These are phyloP conservation scores for Fusarium irregulare DNA, from an alignment of 2,329 filamentous ascomycete genomes.

Conservation along the genomic window DNA sequence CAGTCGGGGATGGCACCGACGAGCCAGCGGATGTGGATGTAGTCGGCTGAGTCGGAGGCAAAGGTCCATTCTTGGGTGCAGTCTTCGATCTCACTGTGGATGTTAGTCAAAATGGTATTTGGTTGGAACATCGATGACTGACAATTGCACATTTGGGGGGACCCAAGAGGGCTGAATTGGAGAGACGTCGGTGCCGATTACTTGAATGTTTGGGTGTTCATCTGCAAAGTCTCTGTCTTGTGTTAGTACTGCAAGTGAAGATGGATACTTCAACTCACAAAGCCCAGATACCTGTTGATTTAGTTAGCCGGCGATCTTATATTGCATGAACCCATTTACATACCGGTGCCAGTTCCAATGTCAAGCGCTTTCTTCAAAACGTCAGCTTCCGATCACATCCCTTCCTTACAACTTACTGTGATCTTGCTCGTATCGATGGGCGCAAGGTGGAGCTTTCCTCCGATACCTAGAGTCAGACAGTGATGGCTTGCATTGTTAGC, in stretches of 20 bases:
- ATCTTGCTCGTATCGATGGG: constrained; percentile 12
- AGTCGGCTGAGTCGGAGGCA: constrained; percentile 10
- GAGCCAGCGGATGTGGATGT: constrained; percentile 19
- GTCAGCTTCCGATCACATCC: neutral
- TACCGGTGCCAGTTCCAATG: constrained; percentile 19
- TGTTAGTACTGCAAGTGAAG: neutral
- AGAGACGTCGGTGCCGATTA: constrained; percentile 15
- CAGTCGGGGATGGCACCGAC: constrained; percentile 12
- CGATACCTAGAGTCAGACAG: constrained; percentile 2
- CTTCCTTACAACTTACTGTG: neutral
- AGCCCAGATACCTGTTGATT: constrained; percentile 8
- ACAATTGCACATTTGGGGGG: constrained; percentile 15
- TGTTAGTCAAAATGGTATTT: fast-evolving
- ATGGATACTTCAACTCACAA: neutral
- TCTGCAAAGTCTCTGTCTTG: neutral
- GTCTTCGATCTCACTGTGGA: constrained; percentile 8
- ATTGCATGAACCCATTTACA: neutral
- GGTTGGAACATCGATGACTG: fast-evolving
- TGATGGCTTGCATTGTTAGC: neutral
- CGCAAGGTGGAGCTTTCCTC: constrained; percentile 14
- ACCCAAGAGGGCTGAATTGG: constrained; percentile 18
- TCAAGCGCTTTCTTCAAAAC: constrained; percentile 4
- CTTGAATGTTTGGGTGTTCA: constrained; percentile 7
- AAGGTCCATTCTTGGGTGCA: constrained; percentile 26
- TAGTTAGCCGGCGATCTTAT: neutral